These are phyloP conservation scores for Clohesyomyces aquaticus DNA, from an alignment of 495 filamentous ascomycete species.

Conservation along the genomic window DNA sequence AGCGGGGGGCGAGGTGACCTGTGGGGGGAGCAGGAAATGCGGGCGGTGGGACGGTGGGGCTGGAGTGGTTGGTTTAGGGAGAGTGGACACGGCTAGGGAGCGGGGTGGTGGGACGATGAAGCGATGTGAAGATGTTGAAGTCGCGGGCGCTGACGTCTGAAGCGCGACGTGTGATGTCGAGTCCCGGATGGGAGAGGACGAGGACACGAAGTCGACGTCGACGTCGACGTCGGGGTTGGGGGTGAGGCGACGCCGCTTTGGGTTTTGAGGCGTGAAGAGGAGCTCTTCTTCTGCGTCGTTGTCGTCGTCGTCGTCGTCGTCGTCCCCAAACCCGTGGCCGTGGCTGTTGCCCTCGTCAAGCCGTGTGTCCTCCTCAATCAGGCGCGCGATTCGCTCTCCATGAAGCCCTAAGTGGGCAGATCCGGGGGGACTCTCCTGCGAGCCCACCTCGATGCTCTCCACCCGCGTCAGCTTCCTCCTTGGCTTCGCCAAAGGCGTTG, in stretches of 20 bases:
- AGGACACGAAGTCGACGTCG: background rate
- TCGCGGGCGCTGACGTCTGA: background rate
- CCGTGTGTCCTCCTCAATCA: background rate
- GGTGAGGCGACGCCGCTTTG: constrained; percentile 31
- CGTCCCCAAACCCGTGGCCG: too few species aligned
- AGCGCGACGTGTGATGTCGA: constrained; percentile 1
- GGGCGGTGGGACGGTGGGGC: constrained; percentile 11
- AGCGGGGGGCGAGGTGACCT: constrained; percentile 6
- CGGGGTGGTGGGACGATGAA: constrained; percentile 16
- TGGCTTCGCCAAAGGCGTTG: constrained; percentile 4
- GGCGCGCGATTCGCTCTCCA: constrained; percentile 1
- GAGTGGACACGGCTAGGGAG: constrained; percentile 3
- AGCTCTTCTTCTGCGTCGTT: constrained; percentile 33
- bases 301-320: constrained; percentile 17
- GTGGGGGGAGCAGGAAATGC: constrained; percentile 33
- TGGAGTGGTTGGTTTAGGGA: constrained; percentile 3
- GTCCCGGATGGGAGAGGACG: background rate
- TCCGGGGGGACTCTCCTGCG: constrained; percentile 14
- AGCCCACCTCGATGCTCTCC: constrained; percentile 34
- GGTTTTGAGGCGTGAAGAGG: constrained; percentile 18
- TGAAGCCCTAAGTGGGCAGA: background rate
- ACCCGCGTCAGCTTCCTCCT: constrained; percentile 22
- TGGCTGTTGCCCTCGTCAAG: background rate
- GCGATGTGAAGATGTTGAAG: constrained; percentile 15
- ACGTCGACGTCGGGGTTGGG: too few species aligned